A percentile compares a stretch with the other conserved stretches of the same genome.
These are phyloP conservation scores for Fistulina hepatica DNA, from an alignment of 1,284 basidiomycete species.

Conservation along the genomic window DNA sequence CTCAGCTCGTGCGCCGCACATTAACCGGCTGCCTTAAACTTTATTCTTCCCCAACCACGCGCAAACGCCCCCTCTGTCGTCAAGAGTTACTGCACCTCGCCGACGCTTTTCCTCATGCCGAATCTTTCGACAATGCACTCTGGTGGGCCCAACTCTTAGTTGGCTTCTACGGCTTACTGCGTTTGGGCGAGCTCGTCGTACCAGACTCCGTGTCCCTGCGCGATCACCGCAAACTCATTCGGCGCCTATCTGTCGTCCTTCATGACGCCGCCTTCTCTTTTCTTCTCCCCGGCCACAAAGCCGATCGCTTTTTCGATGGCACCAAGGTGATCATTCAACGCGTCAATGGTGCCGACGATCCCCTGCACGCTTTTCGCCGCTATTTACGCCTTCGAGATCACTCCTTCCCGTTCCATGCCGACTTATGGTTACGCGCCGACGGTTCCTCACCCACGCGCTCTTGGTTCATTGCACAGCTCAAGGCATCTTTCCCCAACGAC, in stretches of 20 bases:
- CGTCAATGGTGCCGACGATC: slow-evolving; percentile 6
- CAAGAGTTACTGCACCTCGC: slow-evolving; percentile 10
- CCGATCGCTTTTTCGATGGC: slow-evolving; percentile 22
- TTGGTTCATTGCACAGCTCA: slow-evolving; percentile 15
- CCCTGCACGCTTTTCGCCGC: slow-evolving; percentile 8
- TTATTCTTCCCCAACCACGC: slow-evolving; percentile 7
- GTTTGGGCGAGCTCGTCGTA: slow-evolving; percentile 23
- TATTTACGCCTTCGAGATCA: slow-evolving; percentile 19
- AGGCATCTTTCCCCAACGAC: slow-evolving; percentile 7
- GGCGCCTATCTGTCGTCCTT: slow-evolving; percentile 10
- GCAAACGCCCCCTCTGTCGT: slow-evolving; percentile 21
- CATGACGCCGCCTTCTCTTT: slow-evolving; percentile 10
- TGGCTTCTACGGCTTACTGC: slow-evolving; percentile 22
- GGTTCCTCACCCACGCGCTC: slow-evolving; percentile 15
- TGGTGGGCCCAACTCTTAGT: slow-evolving; percentile 18
- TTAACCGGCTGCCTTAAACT: slow-evolving; percentile 22
- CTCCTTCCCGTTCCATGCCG: slow-evolving; percentile 13
- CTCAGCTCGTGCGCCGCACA: slow-evolving; percentile 17
- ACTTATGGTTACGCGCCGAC: slow-evolving; percentile 16
- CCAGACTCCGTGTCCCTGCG: slow-evolving; percentile 14
- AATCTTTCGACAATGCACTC: slow-evolving; percentile 20
- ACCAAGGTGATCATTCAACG: slow-evolving; percentile 14
- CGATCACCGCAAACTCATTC: slow-evolving; percentile 16
- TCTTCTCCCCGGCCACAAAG: slow-evolving; percentile 23
- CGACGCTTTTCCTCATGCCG: slow-evolving; percentile 9